phyloP scores from a whole-genome alignment of 257 asterid genomes.

The Parsonsia alboflavescens region DNA sequence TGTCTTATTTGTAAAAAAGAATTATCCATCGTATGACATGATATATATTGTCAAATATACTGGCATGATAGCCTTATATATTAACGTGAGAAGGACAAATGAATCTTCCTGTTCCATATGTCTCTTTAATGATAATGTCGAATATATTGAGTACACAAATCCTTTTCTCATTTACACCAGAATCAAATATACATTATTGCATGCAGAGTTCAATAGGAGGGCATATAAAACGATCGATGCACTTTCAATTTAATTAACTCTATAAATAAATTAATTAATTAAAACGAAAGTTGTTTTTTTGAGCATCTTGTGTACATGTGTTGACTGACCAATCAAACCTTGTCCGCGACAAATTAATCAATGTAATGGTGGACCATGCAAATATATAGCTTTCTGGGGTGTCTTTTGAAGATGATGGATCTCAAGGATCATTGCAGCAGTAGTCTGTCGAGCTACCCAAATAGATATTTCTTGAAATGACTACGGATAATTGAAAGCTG shows the following conservation, averaged over 20 bases:
- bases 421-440: neutral
- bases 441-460: conserved; percentile 5
- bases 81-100: neutral
- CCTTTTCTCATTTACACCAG: neutral
- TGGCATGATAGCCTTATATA: neutral
- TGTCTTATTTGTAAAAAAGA: too few species aligned
- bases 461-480: conserved; percentile 4
- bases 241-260: too few species aligned
- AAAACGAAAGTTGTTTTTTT: too few species aligned
- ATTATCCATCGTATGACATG: too few species aligned
- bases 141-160: neutral
- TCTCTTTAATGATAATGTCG: neutral
- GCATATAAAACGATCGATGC: too few species aligned
- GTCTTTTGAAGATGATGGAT: conserved; percentile 1
- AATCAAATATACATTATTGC: neutral
- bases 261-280: too few species aligned
- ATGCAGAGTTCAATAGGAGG: neutral
- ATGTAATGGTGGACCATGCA: conserved; percentile 33
- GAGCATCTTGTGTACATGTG: neutral
- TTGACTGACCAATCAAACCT: conserved; percentile 4
- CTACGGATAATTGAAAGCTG: conserved; percentile 7
- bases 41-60: neutral
- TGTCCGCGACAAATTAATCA: neutral
- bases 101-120: neutral
- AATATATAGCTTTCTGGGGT: conserved; percentile 8